Conservation (phyloP, 2,329 filamentous ascomycete species). For the Herpotrichia juniperi region DNA sequence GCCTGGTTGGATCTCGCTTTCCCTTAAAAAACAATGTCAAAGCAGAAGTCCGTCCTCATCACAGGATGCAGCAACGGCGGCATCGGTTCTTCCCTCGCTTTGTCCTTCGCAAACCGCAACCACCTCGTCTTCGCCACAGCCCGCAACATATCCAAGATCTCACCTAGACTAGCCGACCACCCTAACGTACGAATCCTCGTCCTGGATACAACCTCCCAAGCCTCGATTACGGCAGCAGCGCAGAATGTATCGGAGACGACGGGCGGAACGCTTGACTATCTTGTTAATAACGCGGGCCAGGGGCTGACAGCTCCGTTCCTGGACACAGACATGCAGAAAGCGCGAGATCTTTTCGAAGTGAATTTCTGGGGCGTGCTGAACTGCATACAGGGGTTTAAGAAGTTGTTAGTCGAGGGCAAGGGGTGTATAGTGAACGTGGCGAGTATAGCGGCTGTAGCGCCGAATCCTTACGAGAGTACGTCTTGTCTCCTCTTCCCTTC, state of each 20-base stretch:
- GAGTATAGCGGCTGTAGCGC: not conserved
- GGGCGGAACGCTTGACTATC: slow-evolving; percentile 40
- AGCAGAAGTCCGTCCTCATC: slow-evolving; percentile 19
- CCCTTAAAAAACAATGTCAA: too few species aligned
- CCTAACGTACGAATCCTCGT: slow-evolving; percentile 28
- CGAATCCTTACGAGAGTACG: not conserved
- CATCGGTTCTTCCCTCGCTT: slow-evolving; percentile 48
- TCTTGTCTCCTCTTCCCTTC: too few species aligned
- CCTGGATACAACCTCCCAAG: slow-evolving; percentile 34
- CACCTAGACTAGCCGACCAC: slow-evolving; percentile 18
- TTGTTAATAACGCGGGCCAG: slow-evolving; percentile 52
- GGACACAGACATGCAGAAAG: slow-evolving; percentile 42
- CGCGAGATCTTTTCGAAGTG: slow-evolving; percentile 47
- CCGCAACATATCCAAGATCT: slow-evolving; percentile 41
- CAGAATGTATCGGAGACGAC: slow-evolving; percentile 13
- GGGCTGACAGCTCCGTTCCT: slow-evolving; percentile 40
- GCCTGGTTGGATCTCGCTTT: too few species aligned
- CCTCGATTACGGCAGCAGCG: slow-evolving; percentile 27
- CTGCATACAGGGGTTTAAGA: slow-evolving; percentile 45
- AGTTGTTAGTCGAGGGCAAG: slow-evolving; percentile 14
- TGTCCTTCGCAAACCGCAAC: slow-evolving; percentile 42
- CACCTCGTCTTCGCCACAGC: slow-evolving; percentile 50
- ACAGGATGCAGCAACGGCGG: slow-evolving; percentile 38
- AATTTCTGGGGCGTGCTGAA: slow-evolving; percentile 49
- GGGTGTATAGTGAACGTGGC: slow-evolving; percentile 46